phyloP scores from a whole-genome alignment of 1,139 yeast species.

The Debaryomyces robertsiae region DNA sequence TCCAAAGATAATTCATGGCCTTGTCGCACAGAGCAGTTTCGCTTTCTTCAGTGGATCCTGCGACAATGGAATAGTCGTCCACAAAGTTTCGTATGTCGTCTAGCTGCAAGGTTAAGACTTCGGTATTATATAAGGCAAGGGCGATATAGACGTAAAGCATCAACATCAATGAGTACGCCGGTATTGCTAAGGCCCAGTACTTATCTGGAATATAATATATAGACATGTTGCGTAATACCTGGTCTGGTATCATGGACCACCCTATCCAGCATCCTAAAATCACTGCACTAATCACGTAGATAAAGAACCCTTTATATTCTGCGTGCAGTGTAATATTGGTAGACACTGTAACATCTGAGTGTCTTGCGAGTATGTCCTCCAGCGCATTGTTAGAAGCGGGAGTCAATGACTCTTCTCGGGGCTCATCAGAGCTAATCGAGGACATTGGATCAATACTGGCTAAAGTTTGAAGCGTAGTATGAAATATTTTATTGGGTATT shows the following conservation, averaged over 20 bases:
- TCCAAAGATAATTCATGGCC: constrained; percentile 41
- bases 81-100: constrained; percentile 64
- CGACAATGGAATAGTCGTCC: constrained; percentile 65
- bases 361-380: constrained; percentile 64
- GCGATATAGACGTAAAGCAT: constrained; percentile 75
- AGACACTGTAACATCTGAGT: constrained; percentile 76
- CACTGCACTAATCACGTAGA: constrained; percentile 63
- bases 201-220: constrained; percentile 79
- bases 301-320: constrained; percentile 80
- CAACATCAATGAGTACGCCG: constrained; percentile 65
- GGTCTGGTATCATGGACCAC: constrained; percentile 73
- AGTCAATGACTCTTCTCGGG: constrained; percentile 3
- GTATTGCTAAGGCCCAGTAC: constrained; percentile 85
- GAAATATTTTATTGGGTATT: no score
- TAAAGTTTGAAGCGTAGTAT: no score
- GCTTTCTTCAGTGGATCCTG: constrained; percentile 23
- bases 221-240: constrained; percentile 51
- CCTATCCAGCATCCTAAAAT: constrained; percentile 54
- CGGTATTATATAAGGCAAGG: constrained; percentile 71
- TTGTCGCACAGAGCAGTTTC: constrained; percentile 16
- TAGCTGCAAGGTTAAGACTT: constrained; percentile 62
- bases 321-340: constrained; percentile 66
- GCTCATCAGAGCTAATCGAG: constrained; percentile 6
- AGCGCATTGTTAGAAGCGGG: constrained; percentile 3
- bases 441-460: constrained; percentile 4